Conservation (phyloP, 805 yeast genomes). For the Candida arabinofermentans region DNA sequence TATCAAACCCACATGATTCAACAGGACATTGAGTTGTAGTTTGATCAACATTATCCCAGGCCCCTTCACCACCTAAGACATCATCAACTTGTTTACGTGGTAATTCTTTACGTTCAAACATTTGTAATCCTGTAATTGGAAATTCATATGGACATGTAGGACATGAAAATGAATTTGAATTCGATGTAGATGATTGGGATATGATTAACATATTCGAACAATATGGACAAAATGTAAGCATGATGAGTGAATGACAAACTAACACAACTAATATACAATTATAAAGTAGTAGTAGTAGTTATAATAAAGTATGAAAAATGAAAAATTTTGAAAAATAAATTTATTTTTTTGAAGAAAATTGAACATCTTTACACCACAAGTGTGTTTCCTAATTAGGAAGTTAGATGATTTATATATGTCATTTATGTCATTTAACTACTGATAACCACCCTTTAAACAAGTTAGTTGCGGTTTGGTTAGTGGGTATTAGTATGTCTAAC, state of each 20-base stretch:
- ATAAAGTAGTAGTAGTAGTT: too few species aligned
- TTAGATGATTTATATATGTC: background rate
- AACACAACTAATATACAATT: too few species aligned
- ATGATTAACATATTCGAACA: constrained; percentile 88
- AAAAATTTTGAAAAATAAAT: too few species aligned
- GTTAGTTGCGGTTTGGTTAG: too few species aligned
- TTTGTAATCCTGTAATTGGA: constrained; percentile 76
- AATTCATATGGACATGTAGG: constrained; percentile 95
- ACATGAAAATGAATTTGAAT: constrained; percentile 71
- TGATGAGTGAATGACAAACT: too few species aligned
- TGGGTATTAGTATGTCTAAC: too few species aligned
- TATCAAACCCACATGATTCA: constrained; percentile 78
- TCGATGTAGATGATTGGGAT: constrained; percentile 49
- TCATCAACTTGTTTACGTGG: constrained; percentile 92
- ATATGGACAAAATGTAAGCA: constrained; percentile 94
- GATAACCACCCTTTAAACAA: too few species aligned
- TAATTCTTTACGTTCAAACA: constrained; percentile 79
- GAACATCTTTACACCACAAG: too few species aligned
- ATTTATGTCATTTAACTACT: too few species aligned
- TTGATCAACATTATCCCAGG: constrained; percentile 99
- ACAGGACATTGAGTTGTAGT: constrained; percentile 90
- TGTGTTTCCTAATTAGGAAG: background rate
- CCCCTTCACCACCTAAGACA: constrained; percentile 93
- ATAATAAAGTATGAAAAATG: too few species aligned
- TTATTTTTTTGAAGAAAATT: too few species aligned